Evolutionary conservation across 2,329 filamentous ascomycete species (phyloP), one percentile per base, ranked within the genome.

Genomic region (Ophiostoma sp.): DNA sequence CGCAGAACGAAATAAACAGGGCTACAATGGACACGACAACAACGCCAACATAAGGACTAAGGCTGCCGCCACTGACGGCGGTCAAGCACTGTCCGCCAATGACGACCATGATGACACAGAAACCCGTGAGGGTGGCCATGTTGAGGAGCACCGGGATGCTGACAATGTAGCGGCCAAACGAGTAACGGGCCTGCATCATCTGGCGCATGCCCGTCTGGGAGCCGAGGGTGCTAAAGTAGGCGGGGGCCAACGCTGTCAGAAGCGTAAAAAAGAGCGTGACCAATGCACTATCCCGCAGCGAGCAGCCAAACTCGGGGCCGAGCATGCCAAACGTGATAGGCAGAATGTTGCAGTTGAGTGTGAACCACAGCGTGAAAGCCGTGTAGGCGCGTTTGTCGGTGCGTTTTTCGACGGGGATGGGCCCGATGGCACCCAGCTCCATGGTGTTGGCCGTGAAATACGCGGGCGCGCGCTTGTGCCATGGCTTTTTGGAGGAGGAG

Each of bases 231-330:
- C 85, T 85, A 33, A 91, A 81, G 76, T 87, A 90, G 2, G 87
- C 89, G 0, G 88, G 86, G 0, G 86, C 82, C 7, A 85, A 74
- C 0, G 86, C 86, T 0, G 86, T 87, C 33, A 90, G 76, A 22
- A 91, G 79, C 12, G 84, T 86, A 80, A 91, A 91, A 82, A 91
- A 91, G 63, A 91, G 78, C 64, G 91, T 91, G 42, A 91, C 82
- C 15, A 91, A 82, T 1, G 87, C 80, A 19, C 85, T 84, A 75
- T 90, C 86, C 61, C 88, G 83, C 22, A 92, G 82, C 69, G 84
- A 84, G 19, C 91, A 82, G 1, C 86, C 87, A 15, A 82, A 83
- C 55, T 85, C 79, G 3, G 88, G 88, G 0, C 88, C 89, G 1
- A 90, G 83, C 85, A 91, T 88, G 74, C 90, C 90, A 77, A 90